Evolutionary conservation across 331 rosid species (phyloP).

Genomic region (Pyracantha coccinea): DNA sequence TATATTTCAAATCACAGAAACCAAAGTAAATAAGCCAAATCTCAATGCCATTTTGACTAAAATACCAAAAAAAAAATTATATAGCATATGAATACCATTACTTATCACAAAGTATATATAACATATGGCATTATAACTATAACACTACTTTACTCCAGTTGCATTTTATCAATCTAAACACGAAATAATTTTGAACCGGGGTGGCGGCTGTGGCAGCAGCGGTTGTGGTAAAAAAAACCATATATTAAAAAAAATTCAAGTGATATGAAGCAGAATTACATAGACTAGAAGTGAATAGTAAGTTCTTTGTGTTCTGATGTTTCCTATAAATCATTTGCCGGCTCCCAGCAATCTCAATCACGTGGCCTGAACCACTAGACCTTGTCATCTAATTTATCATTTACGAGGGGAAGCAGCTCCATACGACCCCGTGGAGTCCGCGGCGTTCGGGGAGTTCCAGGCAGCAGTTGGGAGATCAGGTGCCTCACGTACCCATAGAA

Average conservation of each 20-base stretch:
- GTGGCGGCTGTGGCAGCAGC: too few relatives aligned
- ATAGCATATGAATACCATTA: too few relatives aligned
- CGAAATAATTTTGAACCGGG: too few relatives aligned
- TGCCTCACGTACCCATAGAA: constrained; percentile 91
- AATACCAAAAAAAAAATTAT: too few relatives aligned
- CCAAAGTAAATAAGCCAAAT: too few relatives aligned
- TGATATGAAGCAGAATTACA: constrained; percentile 27
- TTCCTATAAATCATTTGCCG: constrained; percentile 18
- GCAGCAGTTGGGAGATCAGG: constrained; percentile 66
- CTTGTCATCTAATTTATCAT: constrained; percentile 84
- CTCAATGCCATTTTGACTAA: too few relatives aligned
- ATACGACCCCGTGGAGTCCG: constrained; percentile 69
- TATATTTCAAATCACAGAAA: too few relatives aligned
- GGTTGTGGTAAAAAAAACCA: neutral
- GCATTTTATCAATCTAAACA: too few relatives aligned
- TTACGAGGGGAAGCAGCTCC: constrained; percentile 93
- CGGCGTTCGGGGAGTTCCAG: constrained; percentile 65
- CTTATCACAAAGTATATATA: too few relatives aligned
- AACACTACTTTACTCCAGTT: too few relatives aligned
- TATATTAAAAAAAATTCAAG: constrained; percentile 20
- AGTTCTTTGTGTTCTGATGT: constrained; percentile 22
- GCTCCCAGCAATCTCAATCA: constrained; percentile 21
- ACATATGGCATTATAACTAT: too few relatives aligned
- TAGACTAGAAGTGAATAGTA: constrained; percentile 16
- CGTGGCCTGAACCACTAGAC: constrained; percentile 28